A percentile compares a stretch with the other conserved stretches of the same genome.
Conservation (phyloP, 768 basidiomycete genomes). For the Cystobasidiopsis lactophilus region DNA sequence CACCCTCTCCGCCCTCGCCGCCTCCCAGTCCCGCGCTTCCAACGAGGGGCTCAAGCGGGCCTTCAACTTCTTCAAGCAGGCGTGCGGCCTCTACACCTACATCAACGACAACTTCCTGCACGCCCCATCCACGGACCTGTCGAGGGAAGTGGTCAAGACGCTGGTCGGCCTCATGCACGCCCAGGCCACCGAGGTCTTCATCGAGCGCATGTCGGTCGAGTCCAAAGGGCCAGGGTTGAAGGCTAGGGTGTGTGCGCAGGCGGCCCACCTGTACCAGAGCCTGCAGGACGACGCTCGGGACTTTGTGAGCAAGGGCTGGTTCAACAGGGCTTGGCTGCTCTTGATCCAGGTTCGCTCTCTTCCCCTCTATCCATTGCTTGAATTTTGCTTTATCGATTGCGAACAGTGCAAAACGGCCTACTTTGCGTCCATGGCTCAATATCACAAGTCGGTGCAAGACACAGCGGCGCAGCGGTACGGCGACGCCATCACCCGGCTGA, state of each 20-base stretch:
- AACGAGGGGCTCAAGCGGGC: constrained; percentile 82
- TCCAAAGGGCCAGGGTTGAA: constrained; percentile 54
- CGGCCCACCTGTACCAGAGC: constrained; percentile 54
- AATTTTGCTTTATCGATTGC: not conserved
- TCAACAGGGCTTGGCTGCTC: constrained; percentile 83
- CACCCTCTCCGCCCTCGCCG: constrained; percentile 76
- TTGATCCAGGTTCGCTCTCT: constrained; percentile 43
- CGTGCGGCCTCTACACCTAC: constrained; percentile 91
- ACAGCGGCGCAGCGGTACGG: constrained; percentile 56
- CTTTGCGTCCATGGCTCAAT: constrained; percentile 65
- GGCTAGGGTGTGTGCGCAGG: constrained; percentile 62
- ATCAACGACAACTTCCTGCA: constrained; percentile 99
- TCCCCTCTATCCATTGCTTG: not conserved
- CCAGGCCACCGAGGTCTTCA: constrained; percentile 87
- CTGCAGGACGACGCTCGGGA: constrained; percentile 87
- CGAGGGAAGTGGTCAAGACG: constrained; percentile 82
- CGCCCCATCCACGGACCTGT: constrained; percentile 84
- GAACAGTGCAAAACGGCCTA: constrained; percentile 72
- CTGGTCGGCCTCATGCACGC: constrained; percentile 67
- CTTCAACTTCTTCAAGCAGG: constrained; percentile 71
- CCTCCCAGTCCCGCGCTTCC: constrained; percentile 60
- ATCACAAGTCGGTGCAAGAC: constrained; percentile 64
- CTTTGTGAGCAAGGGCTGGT: constrained; percentile 85
- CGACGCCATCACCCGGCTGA: constrained; percentile 58
- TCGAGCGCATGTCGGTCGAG: constrained; percentile 62